Evolutionary conservation across 108 stramenopile species (phyloP).

Genomic region (Nitzschia palea): DNA sequence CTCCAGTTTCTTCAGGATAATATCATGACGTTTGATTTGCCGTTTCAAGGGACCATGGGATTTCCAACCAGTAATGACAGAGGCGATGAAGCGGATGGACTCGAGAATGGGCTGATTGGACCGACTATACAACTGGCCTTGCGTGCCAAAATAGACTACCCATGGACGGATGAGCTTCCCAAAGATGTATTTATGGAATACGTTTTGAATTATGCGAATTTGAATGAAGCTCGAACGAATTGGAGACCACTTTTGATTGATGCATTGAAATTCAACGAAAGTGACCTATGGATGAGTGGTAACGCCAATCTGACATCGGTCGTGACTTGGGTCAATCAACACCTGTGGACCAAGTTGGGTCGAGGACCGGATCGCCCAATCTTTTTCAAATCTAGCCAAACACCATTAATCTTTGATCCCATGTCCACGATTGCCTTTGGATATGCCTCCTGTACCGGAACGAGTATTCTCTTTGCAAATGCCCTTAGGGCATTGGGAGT

Average conservation of each 20-base stretch:
- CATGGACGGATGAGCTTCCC: constrained; percentile 71
- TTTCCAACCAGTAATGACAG: constrained; percentile 32
- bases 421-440: constrained; percentile 83
- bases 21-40: constrained; percentile 68
- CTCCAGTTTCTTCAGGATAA: constrained; percentile 52
- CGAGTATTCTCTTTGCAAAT: constrained; percentile 61
- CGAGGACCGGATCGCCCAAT: constrained; percentile 44
- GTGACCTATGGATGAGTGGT: constrained; percentile 17
- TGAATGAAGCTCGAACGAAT: constrained; percentile 83
- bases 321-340: constrained; percentile 61
- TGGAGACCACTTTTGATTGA: constrained; percentile 72
- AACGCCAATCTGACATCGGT: constrained; percentile 35
- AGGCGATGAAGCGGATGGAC: constrained; percentile 54
- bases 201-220: constrained; percentile 76
- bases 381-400: constrained; percentile 60
- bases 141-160: constrained; percentile 56
- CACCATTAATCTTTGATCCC: constrained; percentile 88
- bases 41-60: constrained; percentile 61
- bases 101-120: constrained; percentile 64
- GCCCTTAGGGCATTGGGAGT: constrained; percentile 76
- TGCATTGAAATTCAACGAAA: constrained; percentile 43
- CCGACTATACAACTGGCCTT: constrained; percentile 65
- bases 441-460: constrained; percentile 84
- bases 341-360: constrained; percentile 58
- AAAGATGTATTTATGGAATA: constrained; percentile 73